Percentiles rank a stretch among this genome's conserved stretches.
These are phyloP conservation scores for Bryopsis sp. DNA, from an alignment of 139 green algal genomes.

Conservation along the genomic window DNA sequence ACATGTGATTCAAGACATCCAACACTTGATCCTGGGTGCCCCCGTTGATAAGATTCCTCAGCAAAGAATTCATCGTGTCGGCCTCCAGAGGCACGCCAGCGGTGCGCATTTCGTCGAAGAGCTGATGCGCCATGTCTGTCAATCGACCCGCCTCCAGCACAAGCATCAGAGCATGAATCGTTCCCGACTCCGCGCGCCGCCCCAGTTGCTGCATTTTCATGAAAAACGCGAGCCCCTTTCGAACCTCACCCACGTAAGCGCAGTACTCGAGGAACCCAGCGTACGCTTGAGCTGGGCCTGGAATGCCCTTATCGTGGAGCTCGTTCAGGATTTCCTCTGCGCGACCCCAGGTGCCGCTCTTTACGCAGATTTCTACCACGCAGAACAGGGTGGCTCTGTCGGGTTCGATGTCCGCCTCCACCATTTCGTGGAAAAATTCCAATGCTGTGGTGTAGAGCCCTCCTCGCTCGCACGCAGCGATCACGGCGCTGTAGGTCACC, in stretches of 20 bases:
- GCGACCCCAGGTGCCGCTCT: not conserved
- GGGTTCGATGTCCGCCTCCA: slow-evolving; percentile 2
- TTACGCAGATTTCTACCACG: not conserved
- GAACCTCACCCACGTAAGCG: not conserved
- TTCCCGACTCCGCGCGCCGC: slow-evolving; percentile 4
- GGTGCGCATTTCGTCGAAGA: slow-evolving; percentile 10
- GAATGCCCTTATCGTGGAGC: slow-evolving; percentile 1
- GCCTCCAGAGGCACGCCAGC: slow-evolving; percentile 12
- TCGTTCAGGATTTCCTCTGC: slow-evolving; percentile 13
- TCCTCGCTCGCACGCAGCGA: slow-evolving; percentile 57
- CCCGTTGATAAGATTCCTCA: too few relatives aligned
- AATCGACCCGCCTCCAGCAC: slow-evolving; percentile 2
- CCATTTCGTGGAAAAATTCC: slow-evolving; percentile 16
- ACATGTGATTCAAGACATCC: too few relatives aligned
- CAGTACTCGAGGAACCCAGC: slow-evolving; percentile 4
- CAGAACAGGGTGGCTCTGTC: slow-evolving; percentile 12
- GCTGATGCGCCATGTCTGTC: slow-evolving; percentile 5
- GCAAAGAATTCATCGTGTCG: slow-evolving; percentile 14
- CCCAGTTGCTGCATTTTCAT: slow-evolving; percentile 13
- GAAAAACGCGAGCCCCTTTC: slow-evolving; percentile 10
- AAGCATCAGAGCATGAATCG: slow-evolving; percentile 8
- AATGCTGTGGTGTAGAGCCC: slow-evolving; percentile 68
- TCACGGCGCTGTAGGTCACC: slow-evolving; percentile 83
- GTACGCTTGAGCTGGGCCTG: slow-evolving; percentile 5
- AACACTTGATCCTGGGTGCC: too few relatives aligned